Evolutionary conservation across 306 rosid genomes (phyloP).

Genomic region (Quercus gilva): DNA sequence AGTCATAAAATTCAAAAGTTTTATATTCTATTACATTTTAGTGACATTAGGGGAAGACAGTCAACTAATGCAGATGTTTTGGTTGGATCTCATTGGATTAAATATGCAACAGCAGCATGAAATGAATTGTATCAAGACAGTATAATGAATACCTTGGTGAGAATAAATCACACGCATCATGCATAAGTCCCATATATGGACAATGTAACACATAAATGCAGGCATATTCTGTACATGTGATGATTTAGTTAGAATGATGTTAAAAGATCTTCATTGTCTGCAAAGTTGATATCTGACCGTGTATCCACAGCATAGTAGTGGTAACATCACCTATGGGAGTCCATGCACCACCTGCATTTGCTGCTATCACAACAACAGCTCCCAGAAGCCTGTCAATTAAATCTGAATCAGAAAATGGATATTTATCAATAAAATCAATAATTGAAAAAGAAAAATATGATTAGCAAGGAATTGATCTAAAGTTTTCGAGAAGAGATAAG

Average conservation of each 20-base stretch:
- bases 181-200: background rate
- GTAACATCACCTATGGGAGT: conserved; percentile 98
- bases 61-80: background rate
- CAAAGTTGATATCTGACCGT: conserved; percentile 85
- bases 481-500: background rate
- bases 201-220: background rate
- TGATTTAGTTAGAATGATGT: conserved; percentile 1
- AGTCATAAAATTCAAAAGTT: background rate
- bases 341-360: conserved; percentile 99
- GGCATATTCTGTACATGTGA: background rate
- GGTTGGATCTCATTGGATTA: background rate
- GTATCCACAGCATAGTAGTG: conserved; percentile 97
- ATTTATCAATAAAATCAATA: background rate
- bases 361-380: conserved; percentile 93
- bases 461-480: background rate
- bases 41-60: background rate
- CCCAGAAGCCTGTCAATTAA: conserved; percentile 78
- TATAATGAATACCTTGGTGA: background rate
- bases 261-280: conserved; percentile 68
- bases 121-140: background rate
- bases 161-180: background rate
- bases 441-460: background rate
- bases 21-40: background rate
- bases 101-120: background rate
- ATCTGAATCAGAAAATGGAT: conserved; percentile 24